Evolutionary conservation across 441 rosid species (phyloP), one percentile per base, ranked within the genome.

Genomic region (Cnidoscolus chayamansa): DNA sequence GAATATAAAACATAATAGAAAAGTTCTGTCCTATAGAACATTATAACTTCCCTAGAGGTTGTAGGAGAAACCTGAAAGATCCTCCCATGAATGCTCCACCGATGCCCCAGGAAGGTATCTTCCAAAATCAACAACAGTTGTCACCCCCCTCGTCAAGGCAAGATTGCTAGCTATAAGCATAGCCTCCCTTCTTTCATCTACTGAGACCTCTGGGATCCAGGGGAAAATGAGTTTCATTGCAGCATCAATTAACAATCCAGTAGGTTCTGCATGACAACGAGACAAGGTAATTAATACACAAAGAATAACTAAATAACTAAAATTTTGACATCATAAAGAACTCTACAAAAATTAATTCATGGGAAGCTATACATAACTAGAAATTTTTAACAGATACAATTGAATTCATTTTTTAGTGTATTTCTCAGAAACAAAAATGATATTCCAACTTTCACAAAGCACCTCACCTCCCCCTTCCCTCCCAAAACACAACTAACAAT

Each of bases 41-140:
- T 37, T 13, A 70, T 32, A 64, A 65, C 53, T 45, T 19, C 47
- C 20, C 45, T 63, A 72, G 58, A 50, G 43, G 49, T 59, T 72
- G 47, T 56, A 59, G 71, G 47, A 54, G 60, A 67, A 76, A 93
- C 98, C 98, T 90, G 92, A 81, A 65, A 91, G 81, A 82, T 94
- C 98, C 68, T 88, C 85, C 98, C 98, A 94, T 35, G 97, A 83
- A 73, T 75, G 79, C 81, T 89, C 84, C 40, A 72, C 76, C 55
- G 89, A 53, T 72, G 85, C 77, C 72, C 96, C 98, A 15, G 98
- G 97, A 78, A 78, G 80, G 75, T 87, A 89, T 84, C 97, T 87
- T 71, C 98, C 98, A 59, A 94, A 19, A 84, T 94, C 98, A 76
- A 90, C 81, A 45, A 92, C 94, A 64, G 91, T 86, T 45, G 97